Base-by-base conservation (phyloP, 2,329 filamentous ascomycete genomes). In the Bipolaris sorokiniana region DNA sequence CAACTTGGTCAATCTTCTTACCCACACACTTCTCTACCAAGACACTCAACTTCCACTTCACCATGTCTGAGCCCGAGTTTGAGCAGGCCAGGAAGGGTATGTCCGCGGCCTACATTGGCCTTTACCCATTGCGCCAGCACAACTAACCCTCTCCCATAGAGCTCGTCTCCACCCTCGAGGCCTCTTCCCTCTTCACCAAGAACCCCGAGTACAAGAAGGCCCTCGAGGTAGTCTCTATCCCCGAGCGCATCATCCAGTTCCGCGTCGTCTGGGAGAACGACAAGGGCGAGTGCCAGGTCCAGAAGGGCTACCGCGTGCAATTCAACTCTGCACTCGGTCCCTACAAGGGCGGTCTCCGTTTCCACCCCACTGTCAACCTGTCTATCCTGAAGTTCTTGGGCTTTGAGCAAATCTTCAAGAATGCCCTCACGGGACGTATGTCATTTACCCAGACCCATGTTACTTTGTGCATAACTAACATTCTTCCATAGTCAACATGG, bases 391-490 rank as follows among this genome's bases (percentile, higher is more conserved):
- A 99, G 84, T 98, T 98, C 83, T 86, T 99, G 76, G 95, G 94
- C 66, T 98, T 98, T 74, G 95, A 99, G 88, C 95, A 98, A 83
- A 96, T 94, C 82, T 98, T 98, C 86, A 98, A 98, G 87, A 98
- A 98, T 91, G 95, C 95, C 68, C 83, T 98, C 69, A 98, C 95
- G 61, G 95, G 95, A 75, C 82, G 90, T 93, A 83, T 84, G 90
- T 73, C 16, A 18, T 31, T 3, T 23, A 47, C 23, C n/a, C 31
- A 15, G 42, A 6, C n/a, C 34, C 11, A 45, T 3, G 15, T 10
- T 7, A 18, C 11, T 10, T 3, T 33, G 31, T 26, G 28, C 13
- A 7, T 69, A 59, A 69, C 31, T 33, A 40, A 31, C 10, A 7
- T 13, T 22, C 54, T 31, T 31, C 28, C 28, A 13, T 31, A 90